Base-by-base conservation (phyloP, 2,329 filamentous ascomycete genomes). In the Cryphonectria carpinicola region DNA sequence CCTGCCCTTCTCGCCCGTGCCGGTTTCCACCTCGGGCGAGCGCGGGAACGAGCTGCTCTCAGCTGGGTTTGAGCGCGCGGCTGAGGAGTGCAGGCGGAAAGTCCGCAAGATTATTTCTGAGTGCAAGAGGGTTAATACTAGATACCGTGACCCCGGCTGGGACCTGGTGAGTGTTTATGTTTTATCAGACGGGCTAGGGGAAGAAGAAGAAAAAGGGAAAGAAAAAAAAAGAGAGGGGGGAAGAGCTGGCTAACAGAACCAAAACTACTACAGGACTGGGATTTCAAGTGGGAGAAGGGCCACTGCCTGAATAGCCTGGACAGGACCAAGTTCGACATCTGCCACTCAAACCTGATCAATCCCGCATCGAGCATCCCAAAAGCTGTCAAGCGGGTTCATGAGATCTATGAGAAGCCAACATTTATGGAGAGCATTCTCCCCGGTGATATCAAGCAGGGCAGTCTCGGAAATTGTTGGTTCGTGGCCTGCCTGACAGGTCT, bases 401-500 rank as follows among this genome's bases (percentile, higher is more conserved):
- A 94, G 77, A 92, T 94, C 54, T 94, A 91, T 75, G 90, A 93
- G 74, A 89, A 89, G 28, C 91, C 92, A 0, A 89, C 87, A 3
- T 95, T 95, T 77, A 82, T 89, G 81, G 80, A 82, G 66, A 89
- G 88, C 66, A 83, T 93, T 70, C 88, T 89, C 74, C 90, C 91
- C 17, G 88, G 89, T 70, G 93, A 96, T 78, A 88, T 95, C 71
- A 92, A 93, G 76, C 93, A 96, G 76, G 93, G 93, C 2, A 86
- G 85, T 56, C 86, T 92, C 52, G 93, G 93, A n/a, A 89, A 95
- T 77, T 96, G 93, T 81, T 95, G 93, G 92, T 87, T 94, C 67
- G 90, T 96, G 81, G 92, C 93, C 8, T 91, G 91, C 32, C 81
- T 97, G 39, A 93, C 91, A 43, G 93, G 93, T 0, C 84, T 97